phyloP scores from a whole-genome alignment of 2,329 filamentous ascomycete genomes.

The Aspergillus aculeatinus region DNA sequence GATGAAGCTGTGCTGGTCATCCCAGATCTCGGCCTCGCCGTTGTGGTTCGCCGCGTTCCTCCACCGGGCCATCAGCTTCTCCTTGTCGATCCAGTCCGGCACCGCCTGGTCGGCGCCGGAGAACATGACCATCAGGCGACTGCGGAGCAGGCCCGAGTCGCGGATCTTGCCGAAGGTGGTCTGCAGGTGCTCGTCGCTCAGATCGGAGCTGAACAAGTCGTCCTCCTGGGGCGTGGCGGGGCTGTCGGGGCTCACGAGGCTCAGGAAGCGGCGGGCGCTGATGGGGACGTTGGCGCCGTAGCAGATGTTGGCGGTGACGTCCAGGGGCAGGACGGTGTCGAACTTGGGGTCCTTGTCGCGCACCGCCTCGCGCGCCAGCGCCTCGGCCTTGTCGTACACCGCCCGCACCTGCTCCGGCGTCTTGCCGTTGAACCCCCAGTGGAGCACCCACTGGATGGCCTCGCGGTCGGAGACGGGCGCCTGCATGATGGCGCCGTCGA shows the following conservation, averaged over 20 bases:
- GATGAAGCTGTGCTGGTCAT: conserved; percentile 46
- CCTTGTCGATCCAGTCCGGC: conserved; percentile 49
- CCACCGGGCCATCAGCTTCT: conserved; percentile 44
- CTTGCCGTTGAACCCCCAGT: conserved; percentile 26
- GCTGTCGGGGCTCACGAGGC: conserved; percentile 53
- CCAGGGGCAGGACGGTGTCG: conserved; percentile 36
- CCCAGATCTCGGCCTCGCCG: conserved; percentile 44
- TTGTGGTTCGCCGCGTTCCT: conserved; percentile 30
- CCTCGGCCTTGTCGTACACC: conserved; percentile 34
- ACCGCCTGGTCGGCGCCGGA: conserved; percentile 49
- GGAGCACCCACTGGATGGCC: conserved; percentile 47
- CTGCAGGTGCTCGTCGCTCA: conserved; percentile 57
- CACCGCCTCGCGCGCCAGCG: conserved; percentile 30
- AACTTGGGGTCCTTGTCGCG: conserved; percentile 14
- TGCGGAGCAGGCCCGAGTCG: conserved; percentile 36
- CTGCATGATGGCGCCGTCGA: conserved; percentile 78
- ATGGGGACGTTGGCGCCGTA: conserved; percentile 46
- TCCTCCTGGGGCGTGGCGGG: conserved; percentile 67
- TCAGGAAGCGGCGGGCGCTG: conserved; percentile 57
- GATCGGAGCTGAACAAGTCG: conserved; percentile 79
- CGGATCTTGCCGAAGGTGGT: conserved; percentile 61
- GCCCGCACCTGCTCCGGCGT: conserved; percentile 23
- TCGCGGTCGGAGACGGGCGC: conserved; percentile 78
- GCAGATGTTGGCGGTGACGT: conserved; percentile 32
- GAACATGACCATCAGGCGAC: conserved; percentile 48